Base-by-base conservation (phyloP, 345 rosid genomes). In the Euphorbia pulcherrima region DNA sequence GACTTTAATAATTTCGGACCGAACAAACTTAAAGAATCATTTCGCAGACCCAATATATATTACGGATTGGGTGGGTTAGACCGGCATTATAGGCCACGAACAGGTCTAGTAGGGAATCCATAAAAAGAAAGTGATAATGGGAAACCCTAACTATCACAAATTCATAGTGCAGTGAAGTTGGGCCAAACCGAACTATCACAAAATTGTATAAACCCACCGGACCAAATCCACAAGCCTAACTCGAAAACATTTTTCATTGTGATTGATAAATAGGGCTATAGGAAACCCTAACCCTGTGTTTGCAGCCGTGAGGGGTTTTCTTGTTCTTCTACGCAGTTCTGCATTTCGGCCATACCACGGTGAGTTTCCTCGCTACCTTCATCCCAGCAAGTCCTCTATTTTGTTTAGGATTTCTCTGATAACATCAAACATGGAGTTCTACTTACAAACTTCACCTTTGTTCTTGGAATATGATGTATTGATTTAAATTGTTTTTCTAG, bases 301-400 rank as follows among this genome's bases (percentile, higher is more conserved):
- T 62, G 66, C 35, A 62, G 66, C 52, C 35, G 33, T 12, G 53
- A 41, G 27, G 28, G 33, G 9, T 44, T 18, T 26, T 39, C 44
- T 50, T 50, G n/a, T 55, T 55, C 18, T 61, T 30, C 65, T 61
- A 50, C 13, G 0, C 35, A 29, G 44, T 18, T 41, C 65, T 62
- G 8, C 51, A 62, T 62, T 62, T 40, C 13, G 11, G 44, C 51
- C 3, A 4, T 18, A 2, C 0, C 35, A 3, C 23, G 2, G 53
- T 62, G 26, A 62, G 66, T 62, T 1, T 4, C 26, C 53, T 41
- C 21, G n/a, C 26, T 4, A 14, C 66, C 4, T 59, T 59, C 41
- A 17, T 30, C 6, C 33, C 6, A 20, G 10, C 16, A 10, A 50
- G 54, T 5, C 20, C 54, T 50, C 54, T 48, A 17, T 48, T 5